A percentile compares a stretch with the other conserved stretches of the same genome.
Evolutionary conservation across 2,329 filamentous ascomycete genomes (phyloP).

Genomic region (Pezicula neosporulosa): DNA sequence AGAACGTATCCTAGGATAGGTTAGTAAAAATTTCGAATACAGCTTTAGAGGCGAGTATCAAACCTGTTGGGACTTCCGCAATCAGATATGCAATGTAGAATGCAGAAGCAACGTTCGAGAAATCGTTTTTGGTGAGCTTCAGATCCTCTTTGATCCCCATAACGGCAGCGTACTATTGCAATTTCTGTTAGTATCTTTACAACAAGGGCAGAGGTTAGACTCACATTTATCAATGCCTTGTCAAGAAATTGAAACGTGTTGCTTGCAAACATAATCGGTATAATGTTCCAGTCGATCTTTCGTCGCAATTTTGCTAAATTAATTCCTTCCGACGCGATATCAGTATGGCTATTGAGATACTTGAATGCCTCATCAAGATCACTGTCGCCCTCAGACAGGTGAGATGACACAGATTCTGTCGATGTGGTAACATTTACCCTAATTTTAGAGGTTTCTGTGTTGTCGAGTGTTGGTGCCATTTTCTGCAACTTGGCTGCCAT

Average conservation of each 20-base stretch:
- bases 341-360: conserved; percentile 32
- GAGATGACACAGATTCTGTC: too few relatives aligned
- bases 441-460: too few relatives aligned
- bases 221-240: conserved; percentile 60
- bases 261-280: conserved; percentile 58
- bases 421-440: too few relatives aligned
- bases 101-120: conserved; percentile 57
- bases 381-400: neutral
- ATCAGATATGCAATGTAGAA: conserved; percentile 60
- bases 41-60: conserved; percentile 6
- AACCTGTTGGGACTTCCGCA: conserved; percentile 58
- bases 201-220: conserved; percentile 17
- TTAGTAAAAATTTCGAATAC: neutral
- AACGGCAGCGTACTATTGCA: conserved; percentile 56
- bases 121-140: conserved; percentile 54
- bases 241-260: conserved; percentile 64
- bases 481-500: too few relatives aligned
- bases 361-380: conserved; percentile 41
- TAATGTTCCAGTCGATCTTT: conserved; percentile 55
- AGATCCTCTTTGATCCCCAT: conserved; percentile 59
- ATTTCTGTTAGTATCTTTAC: neutral
- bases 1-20: conserved; percentile 46
- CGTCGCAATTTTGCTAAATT: conserved; percentile 45
- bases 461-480: too few relatives aligned
- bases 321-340: conserved; percentile 32